Base-by-base conservation (phyloP, 1,284 basidiomycete species). In the Naganishia cerealis region DNA sequence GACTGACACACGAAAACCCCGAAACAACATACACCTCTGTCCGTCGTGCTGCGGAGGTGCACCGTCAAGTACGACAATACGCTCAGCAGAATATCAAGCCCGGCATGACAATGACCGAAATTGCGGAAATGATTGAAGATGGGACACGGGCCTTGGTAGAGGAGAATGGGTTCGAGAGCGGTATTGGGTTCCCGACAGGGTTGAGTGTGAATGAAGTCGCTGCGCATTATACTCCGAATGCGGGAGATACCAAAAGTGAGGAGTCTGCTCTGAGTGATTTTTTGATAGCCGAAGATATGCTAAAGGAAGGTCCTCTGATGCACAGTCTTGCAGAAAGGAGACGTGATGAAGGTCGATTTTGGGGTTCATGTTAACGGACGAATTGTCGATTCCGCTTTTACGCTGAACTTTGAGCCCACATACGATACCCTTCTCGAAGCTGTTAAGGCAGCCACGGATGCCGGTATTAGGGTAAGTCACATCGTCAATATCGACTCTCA, bases 171-270 rank as follows among this genome's bases (percentile, higher is more conserved):
- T 43, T 70, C 43, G 66, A 69, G 88, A 93, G 71, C 68, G 91
- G 96, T 15, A 85, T 99, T 75, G 93, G 94, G 18, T 93, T 99
- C 83, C 96, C 96, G n/a, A 99, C 95, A 1, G 96, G 96, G 42
- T 82, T 99, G 71, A 94, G 88, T 79, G 80, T 94, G 72, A 99
- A 99, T 81, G 86, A 97, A 78, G 92, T 92, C 71, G 96, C 96
- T 0, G 96, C 96, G 36, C 96, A 99, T 81, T 99, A 93, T 79
- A 90, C 92, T 5, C 96, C 96, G 15, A 99, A 99, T 80, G 88
- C 93, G 1, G 94, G 94, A 36, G 95, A 98, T 81, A 95, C 87
- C 36, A 87, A 83, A 68, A 85, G 93, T 94, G 72, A 70, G 87
- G 80, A 3, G 8, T 10, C 7, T 33, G 16, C 7, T 9, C 21